A percentile compares a stretch with the other conserved stretches of the same genome.
Conservation (phyloP, 306 rosid species). For the Sicyos edulis region DNA sequence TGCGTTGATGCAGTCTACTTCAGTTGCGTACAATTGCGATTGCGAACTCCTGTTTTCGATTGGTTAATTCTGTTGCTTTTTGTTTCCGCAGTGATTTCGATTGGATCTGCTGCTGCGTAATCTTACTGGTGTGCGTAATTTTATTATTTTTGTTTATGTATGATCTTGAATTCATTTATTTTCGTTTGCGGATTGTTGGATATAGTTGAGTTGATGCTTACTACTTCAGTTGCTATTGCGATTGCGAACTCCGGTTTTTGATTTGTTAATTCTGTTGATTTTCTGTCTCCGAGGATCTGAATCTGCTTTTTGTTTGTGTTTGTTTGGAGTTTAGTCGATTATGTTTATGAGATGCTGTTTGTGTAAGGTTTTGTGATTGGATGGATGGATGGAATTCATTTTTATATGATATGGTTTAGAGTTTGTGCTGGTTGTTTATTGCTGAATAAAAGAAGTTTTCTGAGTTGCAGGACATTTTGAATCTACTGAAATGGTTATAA, state of each 20-base stretch:
- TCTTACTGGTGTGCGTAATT: background rate
- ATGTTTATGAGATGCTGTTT: background rate
- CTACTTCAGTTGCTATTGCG: background rate
- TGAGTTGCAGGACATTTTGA: background rate
- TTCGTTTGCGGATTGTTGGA: background rate
- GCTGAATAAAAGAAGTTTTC: background rate
- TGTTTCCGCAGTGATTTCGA: slow-evolving; percentile 1
- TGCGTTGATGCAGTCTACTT: background rate
- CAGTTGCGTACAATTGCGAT: background rate
- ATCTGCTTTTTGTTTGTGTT: too few species aligned
- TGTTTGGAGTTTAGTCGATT: too few species aligned
- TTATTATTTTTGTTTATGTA: background rate
- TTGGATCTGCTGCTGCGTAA: slow-evolving; percentile 49
- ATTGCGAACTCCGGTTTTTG: background rate
- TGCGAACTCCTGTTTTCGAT: background rate
- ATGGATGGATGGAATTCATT: background rate
- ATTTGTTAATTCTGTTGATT: background rate
- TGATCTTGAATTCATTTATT: background rate
- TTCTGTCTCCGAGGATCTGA: too few species aligned
- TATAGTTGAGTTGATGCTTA: background rate
- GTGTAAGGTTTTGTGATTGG: background rate
- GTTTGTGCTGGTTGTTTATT: background rate
- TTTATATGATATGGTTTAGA: background rate
- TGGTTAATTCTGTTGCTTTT: background rate
- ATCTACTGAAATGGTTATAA: background rate